Evolutionary conservation across 2,329 filamentous ascomycete species (phyloP).

Genomic region (Rhynchosporium agropyri): DNA sequence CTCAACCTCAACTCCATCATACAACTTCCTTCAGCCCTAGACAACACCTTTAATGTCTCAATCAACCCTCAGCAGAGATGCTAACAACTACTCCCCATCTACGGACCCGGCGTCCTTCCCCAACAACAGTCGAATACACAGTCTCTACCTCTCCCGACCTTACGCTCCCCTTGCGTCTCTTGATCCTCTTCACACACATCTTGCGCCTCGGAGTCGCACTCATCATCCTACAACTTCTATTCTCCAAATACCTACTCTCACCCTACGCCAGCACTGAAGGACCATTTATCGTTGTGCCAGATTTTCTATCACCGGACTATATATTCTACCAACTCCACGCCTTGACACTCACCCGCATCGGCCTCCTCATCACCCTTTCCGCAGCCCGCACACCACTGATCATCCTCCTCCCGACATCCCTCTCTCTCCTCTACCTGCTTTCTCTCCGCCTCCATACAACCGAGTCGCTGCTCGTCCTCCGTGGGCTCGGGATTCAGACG

Average conservation of each 20-base stretch:
- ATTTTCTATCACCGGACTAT: constrained; percentile 27
- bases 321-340: constrained; percentile 39
- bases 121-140: constrained; percentile 89
- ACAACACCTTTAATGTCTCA: constrained; percentile 24
- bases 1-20: constrained; percentile 16
- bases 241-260: constrained; percentile 49
- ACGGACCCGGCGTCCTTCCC: constrained; percentile 69
- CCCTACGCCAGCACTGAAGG: constrained; percentile 24
- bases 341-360: constrained; percentile 39
- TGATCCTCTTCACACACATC: constrained; percentile 49
- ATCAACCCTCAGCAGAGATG: constrained; percentile 50
- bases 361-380: constrained; percentile 42
- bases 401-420: constrained; percentile 46
- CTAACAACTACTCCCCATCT: constrained; percentile 63
- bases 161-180: constrained; percentile 51
- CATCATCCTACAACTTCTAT: constrained; percentile 51
- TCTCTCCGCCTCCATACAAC: constrained; percentile 57
- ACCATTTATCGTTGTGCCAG: constrained; percentile 13
- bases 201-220: constrained; percentile 47
- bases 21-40: constrained; percentile 14
- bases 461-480: constrained; percentile 86
- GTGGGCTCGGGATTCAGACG: constrained; percentile 89
- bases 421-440: constrained; percentile 48
- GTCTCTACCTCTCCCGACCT: constrained; percentile 75
- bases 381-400: constrained; percentile 46